Percentiles rank a stretch among this genome's conserved stretches.
Conservation (phyloP, 2,329 filamentous ascomycete genomes). For the Claviceps fusiformis region DNA sequence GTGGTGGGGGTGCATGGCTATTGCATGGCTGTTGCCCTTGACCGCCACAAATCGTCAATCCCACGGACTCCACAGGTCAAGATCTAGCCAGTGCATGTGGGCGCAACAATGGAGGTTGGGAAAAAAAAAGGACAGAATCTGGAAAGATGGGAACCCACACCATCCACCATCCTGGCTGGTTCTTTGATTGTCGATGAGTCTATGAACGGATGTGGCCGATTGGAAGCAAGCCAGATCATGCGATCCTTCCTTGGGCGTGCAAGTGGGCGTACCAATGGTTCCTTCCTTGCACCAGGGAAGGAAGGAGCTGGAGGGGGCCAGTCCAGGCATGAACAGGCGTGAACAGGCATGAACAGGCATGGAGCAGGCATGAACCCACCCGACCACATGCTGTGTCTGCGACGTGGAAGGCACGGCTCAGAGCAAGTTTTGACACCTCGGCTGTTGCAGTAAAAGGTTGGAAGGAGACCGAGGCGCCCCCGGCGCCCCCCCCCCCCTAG, state of each 20-base stretch:
- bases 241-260: not conserved
- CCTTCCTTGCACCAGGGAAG: not conserved
- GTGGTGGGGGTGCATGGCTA: too few relatives aligned
- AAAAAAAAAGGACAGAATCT: not conserved
- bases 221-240: not conserved
- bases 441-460: not conserved
- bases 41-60: not conserved
- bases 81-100: not conserved
- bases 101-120: not conserved
- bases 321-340: not conserved
- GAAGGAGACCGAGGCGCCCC: not conserved
- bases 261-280: not conserved
- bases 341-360: not conserved
- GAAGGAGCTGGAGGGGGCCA: not conserved
- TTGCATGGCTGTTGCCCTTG: not conserved
- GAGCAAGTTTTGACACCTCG: not conserved
- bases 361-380: not conserved
- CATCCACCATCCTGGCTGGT: not conserved
- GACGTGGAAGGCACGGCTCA: not conserved
- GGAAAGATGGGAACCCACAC: not conserved
- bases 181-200: not conserved
- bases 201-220: not conserved
- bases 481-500: not conserved
- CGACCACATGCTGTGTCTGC: too few relatives aligned
- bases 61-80: not conserved